Base-by-base conservation (phyloP, 1,284 basidiomycete genomes). In the Testicularia cyperi region DNA sequence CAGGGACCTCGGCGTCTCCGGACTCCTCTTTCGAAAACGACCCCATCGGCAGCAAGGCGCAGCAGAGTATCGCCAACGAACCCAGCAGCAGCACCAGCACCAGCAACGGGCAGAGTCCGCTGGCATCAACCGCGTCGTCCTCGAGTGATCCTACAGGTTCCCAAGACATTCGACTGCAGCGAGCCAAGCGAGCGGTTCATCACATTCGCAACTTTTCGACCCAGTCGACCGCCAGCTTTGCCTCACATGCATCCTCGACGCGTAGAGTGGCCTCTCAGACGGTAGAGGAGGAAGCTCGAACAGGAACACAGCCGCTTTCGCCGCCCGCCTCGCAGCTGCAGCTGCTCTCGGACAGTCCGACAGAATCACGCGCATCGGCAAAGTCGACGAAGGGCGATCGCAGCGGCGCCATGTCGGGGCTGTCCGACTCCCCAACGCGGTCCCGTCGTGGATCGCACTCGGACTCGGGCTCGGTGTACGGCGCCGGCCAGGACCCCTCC, bases 121-220 rank as follows among this genome's bases (percentile, higher is more conserved):
- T n/a, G n/a, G n/a, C n/a, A n/a, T n/a, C n/a, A n/a, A n/a, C 44
- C 19, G 36, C 44, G 29, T 58, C 48, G 13, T 44, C 37, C 13
- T 46, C 46, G 32, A 41, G 39, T 15, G 26, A 24, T 19, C 23
- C 43, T 15, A 44, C 43, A 35, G n/a, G 36, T 7, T 57, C 47
- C 16, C 54, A 46, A 15, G 47, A 57, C 22, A 30, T 35, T 24
- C 37, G 31, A 22, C 43, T 54, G 7, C 43, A 41, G 26, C 51
- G 57, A 18, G 57, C 57, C 4, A 61, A 47, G 20, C 49, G 45
- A 26, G 57, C 57, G 6, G 42, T 46, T n/a, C 49, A 34, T 24
- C 57, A 61, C 29, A 51, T 54, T 34, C 51, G 57, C 21, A 62
- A 52, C 15, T 56, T 56, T 31, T 62, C 58, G 0, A 24, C 58